These are phyloP conservation scores for Verticillium klebahnii DNA, from an alignment of 2,329 filamentous ascomycete species.

Conservation along the genomic window DNA sequence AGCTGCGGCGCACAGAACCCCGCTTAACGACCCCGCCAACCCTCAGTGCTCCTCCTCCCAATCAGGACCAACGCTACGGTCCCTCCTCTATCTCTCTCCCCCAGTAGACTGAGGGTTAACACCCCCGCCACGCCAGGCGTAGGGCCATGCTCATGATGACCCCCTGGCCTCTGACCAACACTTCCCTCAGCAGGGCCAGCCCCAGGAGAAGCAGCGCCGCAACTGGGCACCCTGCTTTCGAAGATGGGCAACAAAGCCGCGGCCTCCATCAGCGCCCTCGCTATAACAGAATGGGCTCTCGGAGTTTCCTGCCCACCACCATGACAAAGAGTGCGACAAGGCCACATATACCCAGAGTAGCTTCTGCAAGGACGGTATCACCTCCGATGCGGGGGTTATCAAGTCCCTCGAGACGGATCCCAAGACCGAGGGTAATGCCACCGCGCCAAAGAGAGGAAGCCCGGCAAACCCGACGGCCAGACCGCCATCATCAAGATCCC, in stretches of 20 bases:
- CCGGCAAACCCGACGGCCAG: constrained; percentile 24
- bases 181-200: too few relatives aligned
- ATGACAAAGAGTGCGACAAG: constrained; percentile 87
- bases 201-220: background rate
- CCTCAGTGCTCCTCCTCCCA: constrained; percentile 3
- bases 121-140: background rate
- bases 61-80: background rate
- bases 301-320: constrained; percentile 81
- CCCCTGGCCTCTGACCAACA: too few relatives aligned
- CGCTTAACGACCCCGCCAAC: constrained; percentile 10
- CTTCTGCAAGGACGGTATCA: constrained; percentile 70
- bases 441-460: too few relatives aligned
- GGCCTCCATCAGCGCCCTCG: constrained; percentile 75
- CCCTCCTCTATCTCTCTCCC: too few relatives aligned
- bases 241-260: constrained; percentile 41
- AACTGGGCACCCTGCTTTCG: constrained; percentile 9
- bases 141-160: too few relatives aligned
- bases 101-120: too few relatives aligned
- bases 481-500: constrained; percentile 50
- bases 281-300: constrained; percentile 70
- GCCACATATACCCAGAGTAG: constrained; percentile 75
- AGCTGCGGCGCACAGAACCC: background rate
- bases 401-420: constrained; percentile 16
- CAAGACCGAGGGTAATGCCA: constrained; percentile 13
- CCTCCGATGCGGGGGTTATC: constrained; percentile 29